Conservation (phyloP, 2,329 filamentous ascomycete species). For the Apiospora phragmitis region DNA sequence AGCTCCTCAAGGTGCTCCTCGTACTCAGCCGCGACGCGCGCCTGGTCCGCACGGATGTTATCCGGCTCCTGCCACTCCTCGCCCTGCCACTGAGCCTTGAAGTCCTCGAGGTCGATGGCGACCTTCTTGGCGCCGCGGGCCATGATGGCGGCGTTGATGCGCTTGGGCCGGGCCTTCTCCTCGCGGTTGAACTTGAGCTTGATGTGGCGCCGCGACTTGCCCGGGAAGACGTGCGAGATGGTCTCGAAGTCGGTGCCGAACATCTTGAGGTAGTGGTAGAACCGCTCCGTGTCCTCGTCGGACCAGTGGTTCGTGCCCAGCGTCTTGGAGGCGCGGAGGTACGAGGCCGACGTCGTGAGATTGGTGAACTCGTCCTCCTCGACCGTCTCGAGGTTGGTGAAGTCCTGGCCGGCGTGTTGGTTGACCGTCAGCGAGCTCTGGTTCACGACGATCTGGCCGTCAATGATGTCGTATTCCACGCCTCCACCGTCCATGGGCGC, state of each 20-base stretch:
- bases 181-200: conserved; percentile 84
- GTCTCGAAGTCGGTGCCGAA: conserved; percentile 85
- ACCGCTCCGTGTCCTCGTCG: conserved; percentile 69
- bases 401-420: conserved; percentile 60
- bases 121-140: conserved; percentile 53
- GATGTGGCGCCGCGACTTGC: conserved; percentile 70
- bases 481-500: conserved; percentile 29
- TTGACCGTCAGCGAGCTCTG: conserved; percentile 68
- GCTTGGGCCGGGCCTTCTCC: conserved; percentile 64
- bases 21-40: conserved; percentile 42
- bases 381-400: conserved; percentile 55
- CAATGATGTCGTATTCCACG: conserved; percentile 55
- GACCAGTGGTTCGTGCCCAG: conserved; percentile 68
- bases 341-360: conserved; percentile 68
- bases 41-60: conserved; percentile 56
- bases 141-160: conserved; percentile 65
- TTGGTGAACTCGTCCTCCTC: conserved; percentile 80
- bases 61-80: conserved; percentile 49
- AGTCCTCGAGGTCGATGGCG: conserved; percentile 61
- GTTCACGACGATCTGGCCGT: conserved; percentile 73
- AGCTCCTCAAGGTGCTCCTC: conserved; percentile 46
- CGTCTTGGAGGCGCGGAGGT: conserved; percentile 60
- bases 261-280: conserved; percentile 73
- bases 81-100: conserved; percentile 49
- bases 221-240: conserved; percentile 74